Base-by-base conservation (phyloP, 1,284 basidiomycete species). In the Abortiporus biennis region DNA sequence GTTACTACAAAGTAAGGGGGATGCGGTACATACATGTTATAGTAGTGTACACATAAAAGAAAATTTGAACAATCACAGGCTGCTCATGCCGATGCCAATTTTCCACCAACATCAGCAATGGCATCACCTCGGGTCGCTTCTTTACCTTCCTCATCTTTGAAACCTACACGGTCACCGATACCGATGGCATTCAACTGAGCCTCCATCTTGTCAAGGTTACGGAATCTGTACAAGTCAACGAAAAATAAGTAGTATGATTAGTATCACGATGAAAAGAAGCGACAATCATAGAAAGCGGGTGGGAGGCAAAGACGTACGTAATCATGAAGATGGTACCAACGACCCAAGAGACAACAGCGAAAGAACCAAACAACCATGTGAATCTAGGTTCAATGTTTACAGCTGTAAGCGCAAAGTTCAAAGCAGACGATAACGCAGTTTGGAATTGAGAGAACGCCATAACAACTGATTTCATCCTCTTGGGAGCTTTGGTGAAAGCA, bases 401-500 rank as follows among this genome's bases (percentile, higher is more conserved):
- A n/a, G 59, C 57, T 13, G 55, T 58, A 32, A 72, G 60, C 3
- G 69, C 61, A 43, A 71, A 70, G 60, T 72, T 71, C 42, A 72
- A 54, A 9, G 69, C 70, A 13, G 64, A 61, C 8, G 69, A 65
- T 37, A 79, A 54, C 32, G 78, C 78, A 42, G 58, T 69, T 49
- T 71, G 73, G 62, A 81, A 74, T 40, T 76, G 65, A 22, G 69
- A 68, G 57, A 76, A 66, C 27, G 72, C 68, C 64, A 71, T 72
- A 45, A 78, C 72, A 50, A 76, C 67, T 20, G 68, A 71, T 52
- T 69, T 70, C 76, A 78, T 77, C 46, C 71, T 64, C 46, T 67
- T 63, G n/a, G 75, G 74, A 1, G 74, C 71, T 55, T 76, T 80
- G 55, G 75, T 78, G 68, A 73, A 80, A 12, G 79, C 80, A 51